Evolutionary conservation across 2,329 filamentous ascomycete genomes (phyloP), one percentile per base, ranked within the genome.

Genomic region (Phyllachora maydis): DNA sequence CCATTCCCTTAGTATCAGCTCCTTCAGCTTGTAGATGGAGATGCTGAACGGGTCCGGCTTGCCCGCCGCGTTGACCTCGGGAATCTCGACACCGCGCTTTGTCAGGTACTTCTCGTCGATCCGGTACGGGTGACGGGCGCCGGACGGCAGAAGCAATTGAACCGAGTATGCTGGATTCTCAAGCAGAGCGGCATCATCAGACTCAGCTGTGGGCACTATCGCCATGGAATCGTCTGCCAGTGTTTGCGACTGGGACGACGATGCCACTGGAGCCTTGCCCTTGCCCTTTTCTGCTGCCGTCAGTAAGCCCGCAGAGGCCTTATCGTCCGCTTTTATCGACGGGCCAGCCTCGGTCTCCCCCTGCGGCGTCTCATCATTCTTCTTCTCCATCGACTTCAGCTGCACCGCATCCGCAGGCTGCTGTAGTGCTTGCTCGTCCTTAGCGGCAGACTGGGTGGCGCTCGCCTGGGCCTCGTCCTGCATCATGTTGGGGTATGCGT

Each of bases 1-100:
- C 85, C 85, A 95, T 45, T 93, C 83, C 37, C 79, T 64, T 54
- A 88, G 65, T 42, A 95, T 92, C 40, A 93, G 54, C 51, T 93
- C 82, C 49, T 93, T 93, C 33, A 95, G 54, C 3, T 79, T 91
- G 44, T 93, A 92, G 23, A 92, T 74, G 35, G 78, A 91, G 49
- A 95, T 81, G 41, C 73, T 77, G 42, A 81, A 83, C 1, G 82
- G 82, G 41, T 93, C 81, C 32, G 65, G 59, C 30, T 49, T 57
- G 16, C 67, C 69, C 14, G 47, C 43, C 28, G 62, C 58, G 7
- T 57, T 64, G 33, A 64, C 49, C 16, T 72, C 71, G 11, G 79
- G 73, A 2, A 88, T 65, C 22, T 63, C 64, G 25, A 92, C 77
- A 35, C 74, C 77, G 29, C 81, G 67, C 47, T 83, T 82, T 25